Base-by-base conservation (phyloP, 768 basidiomycete genomes). In the Termitomyces sp. region DNA sequence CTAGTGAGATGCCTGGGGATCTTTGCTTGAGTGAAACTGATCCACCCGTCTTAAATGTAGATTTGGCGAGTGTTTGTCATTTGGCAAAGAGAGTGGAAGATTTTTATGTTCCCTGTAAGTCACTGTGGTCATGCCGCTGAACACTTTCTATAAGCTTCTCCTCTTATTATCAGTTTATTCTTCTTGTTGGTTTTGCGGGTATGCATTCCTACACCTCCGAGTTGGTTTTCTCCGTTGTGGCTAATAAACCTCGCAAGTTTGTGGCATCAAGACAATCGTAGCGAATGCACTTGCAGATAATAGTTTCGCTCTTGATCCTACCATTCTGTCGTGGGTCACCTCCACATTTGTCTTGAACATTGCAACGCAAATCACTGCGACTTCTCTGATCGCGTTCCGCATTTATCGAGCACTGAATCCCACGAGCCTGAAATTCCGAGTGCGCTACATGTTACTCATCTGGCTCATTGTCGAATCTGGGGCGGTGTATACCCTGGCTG, bases 11-110 rank as follows among this genome's bases (percentile, higher is more conserved):
- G 34, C 26, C n/a, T 29, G 36, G 10, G 20, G 37, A 31, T 12
- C 18, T n/a, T 59, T 15, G 47, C n/a, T 13, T 47, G 10, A 31
- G 13, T 47, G 15, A 36, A 5, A n/a, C 51, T 28, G 7, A 37
- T n/a, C 16, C 0, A n/a, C 15, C 4, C 5, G 15, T 13, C 10
- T 5, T 10, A 8, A n/a, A n/a, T 52, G 28, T 48, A 69, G 68
- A 56, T 69, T 5, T 70, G 69, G 69, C 65, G 69, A 12, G 66
- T 67, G 1, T 69, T 62, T 51, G 60, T 69, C 20, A 66, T 70
- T 12, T 70, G 68, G 61, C 64, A 67, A 42, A 62, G 55, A 24
- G 64, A 64, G 28, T 66, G 64, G 64, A 56, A 55, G 28, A 57
- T 68, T n/a, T 62, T 56, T 20, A 29, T 52, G n/a, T 55, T 66